Evolutionary conservation across 2,329 filamentous ascomycete genomes (phyloP).

Genomic region (Macrophomina phaseolina): DNA sequence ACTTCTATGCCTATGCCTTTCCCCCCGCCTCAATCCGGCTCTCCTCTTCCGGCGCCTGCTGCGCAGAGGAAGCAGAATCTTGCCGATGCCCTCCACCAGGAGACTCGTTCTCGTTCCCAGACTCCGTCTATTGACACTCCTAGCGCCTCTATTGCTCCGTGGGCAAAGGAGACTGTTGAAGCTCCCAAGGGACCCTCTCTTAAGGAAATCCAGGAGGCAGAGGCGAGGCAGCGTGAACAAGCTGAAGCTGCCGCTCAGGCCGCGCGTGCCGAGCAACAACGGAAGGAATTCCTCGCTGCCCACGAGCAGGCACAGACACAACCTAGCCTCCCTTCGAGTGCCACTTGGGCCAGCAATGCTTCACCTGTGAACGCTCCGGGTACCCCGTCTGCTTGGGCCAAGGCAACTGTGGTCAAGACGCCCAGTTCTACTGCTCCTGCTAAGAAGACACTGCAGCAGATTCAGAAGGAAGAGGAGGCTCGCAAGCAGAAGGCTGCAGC

Average conservation of each 20-base stretch:
- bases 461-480: conserved; percentile 93
- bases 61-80: conserved; percentile 87
- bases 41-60: conserved; percentile 84
- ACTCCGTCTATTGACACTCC: conserved; percentile 72
- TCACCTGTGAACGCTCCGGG: conserved; percentile 70
- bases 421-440: conserved; percentile 45
- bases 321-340: conserved; percentile 82
- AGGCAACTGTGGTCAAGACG: conserved; percentile 57
- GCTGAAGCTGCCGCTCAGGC: conserved; percentile 81
- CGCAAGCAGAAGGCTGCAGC: conserved; percentile 77
- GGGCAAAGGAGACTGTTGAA: conserved; percentile 83
- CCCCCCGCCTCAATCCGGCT: conserved; percentile 75
- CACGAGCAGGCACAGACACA: conserved; percentile 65
- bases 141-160: conserved; percentile 81
- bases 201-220: conserved; percentile 95
- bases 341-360: conserved; percentile 81
- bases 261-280: conserved; percentile 75
- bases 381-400: conserved; percentile 66
- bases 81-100: conserved; percentile 71
- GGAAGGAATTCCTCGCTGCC: conserved; percentile 76
- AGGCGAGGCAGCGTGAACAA: conserved; percentile 90
- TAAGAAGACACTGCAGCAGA: conserved; percentile 94
- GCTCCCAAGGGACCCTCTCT: conserved; percentile 84
- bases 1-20: conserved; percentile 77
- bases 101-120: conserved; percentile 75